These are phyloP conservation scores for Apium graveolens DNA, from an alignment of 129 eudicot genomes.

Conservation along the genomic window DNA sequence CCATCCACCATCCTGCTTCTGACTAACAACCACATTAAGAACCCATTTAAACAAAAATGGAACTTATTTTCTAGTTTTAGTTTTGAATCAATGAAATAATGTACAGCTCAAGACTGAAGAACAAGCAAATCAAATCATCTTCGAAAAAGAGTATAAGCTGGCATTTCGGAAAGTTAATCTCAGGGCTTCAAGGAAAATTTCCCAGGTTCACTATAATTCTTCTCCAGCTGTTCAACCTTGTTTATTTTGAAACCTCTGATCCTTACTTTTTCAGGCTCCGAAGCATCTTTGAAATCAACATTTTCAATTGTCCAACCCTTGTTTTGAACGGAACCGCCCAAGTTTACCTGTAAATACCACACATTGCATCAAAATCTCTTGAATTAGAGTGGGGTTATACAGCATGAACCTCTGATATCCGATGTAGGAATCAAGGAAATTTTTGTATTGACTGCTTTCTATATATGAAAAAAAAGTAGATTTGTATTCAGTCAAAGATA, in stretches of 20 bases:
- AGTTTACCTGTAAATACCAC: conserved; percentile 51
- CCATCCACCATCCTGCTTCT: background rate
- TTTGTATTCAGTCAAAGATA: background rate
- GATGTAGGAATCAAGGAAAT: background rate
- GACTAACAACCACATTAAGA: background rate
- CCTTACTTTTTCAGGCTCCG: conserved; percentile 70
- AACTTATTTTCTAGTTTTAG: background rate
- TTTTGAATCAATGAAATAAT: background rate
- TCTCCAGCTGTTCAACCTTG: conserved; percentile 74
- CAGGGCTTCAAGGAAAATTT: conserved; percentile 48
- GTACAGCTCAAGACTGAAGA: background rate
- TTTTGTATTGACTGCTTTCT: background rate
- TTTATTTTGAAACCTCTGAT: conserved; percentile 77
- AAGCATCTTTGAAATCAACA: conserved; percentile 53
- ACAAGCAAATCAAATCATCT: background rate
- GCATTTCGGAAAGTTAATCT: conserved; percentile 11
- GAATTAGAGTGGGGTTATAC: background rate
- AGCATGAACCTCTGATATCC: background rate
- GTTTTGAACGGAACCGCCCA: conserved; percentile 60
- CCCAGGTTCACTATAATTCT: conserved; percentile 53
- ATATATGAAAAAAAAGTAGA: background rate
- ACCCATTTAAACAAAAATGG: background rate
- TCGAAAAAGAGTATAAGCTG: background rate
- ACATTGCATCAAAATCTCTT: background rate
- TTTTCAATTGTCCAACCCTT: conserved; percentile 72